These are phyloP conservation scores for Solanum peruvianum DNA, from an alignment of 257 asterid species.

Conservation along the genomic window DNA sequence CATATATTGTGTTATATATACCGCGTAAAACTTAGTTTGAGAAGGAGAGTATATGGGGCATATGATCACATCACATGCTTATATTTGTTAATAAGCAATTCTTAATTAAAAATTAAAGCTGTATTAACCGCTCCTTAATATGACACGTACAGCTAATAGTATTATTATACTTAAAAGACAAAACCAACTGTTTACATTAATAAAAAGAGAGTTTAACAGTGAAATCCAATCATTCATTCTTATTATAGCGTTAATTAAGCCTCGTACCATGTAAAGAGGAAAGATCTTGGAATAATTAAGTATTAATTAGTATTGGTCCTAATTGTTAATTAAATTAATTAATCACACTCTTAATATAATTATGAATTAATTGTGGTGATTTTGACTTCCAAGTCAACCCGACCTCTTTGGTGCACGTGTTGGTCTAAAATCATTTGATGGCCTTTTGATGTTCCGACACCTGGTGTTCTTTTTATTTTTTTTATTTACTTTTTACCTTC, in stretches of 20 bases:
- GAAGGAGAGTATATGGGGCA: background rate
- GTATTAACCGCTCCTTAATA: background rate
- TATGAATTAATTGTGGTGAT: background rate
- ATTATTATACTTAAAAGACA: background rate
- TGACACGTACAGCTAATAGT: background rate
- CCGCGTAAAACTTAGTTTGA: too few relatives aligned
- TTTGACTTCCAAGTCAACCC: conserved; percentile 12
- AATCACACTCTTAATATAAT: background rate
- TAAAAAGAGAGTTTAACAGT: background rate
- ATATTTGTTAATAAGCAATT: background rate
- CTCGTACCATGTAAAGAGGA: background rate
- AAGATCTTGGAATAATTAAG: background rate
- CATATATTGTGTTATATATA: too few relatives aligned
- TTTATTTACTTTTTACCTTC: background rate
- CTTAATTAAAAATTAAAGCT: background rate
- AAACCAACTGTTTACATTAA: background rate
- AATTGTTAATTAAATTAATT: background rate
- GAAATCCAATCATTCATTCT: background rate
- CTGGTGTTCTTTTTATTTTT: background rate
- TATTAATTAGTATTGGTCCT: background rate
- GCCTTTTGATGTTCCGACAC: conserved; percentile 1
- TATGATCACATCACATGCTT: conserved; percentile 7
- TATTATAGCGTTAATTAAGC: background rate
- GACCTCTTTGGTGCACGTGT: conserved; percentile 27
- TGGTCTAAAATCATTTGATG: conserved; percentile 15